Conservation (phyloP, 179 eudicot genomes). For the Patellifolia procumbens region DNA sequence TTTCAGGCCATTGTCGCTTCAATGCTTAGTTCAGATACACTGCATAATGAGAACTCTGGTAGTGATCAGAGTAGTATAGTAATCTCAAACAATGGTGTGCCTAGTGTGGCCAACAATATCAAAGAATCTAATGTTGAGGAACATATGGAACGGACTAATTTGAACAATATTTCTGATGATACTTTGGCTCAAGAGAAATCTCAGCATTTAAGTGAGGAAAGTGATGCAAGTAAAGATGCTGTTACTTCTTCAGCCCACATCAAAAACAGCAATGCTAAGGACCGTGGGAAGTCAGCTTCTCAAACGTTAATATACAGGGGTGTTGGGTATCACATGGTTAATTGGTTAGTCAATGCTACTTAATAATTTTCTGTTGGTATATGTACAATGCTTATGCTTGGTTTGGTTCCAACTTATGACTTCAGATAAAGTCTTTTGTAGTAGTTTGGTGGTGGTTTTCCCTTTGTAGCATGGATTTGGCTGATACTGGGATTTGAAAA, state of each 20-base stretch:
- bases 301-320: conserved; percentile 64
- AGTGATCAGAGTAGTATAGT: conserved; percentile 37
- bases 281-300: conserved; percentile 54
- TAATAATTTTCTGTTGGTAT: neutral
- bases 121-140: conserved; percentile 41
- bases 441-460: neutral
- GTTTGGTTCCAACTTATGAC: neutral
- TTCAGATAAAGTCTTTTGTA: neutral
- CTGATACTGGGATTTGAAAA: too few relatives aligned
- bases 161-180: conserved; percentile 40
- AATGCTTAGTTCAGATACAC: conserved; percentile 52
- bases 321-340: conserved; percentile 91
- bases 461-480: neutral
- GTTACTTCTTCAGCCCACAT: conserved; percentile 36
- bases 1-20: conserved; percentile 84
- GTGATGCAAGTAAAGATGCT: conserved; percentile 40
- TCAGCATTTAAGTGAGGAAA: conserved; percentile 29
- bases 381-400: conserved; percentile 1
- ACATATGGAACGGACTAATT: conserved; percentile 37
- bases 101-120: conserved; percentile 28
- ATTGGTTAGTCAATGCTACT: conserved; percentile 57
- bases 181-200: conserved; percentile 31
- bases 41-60: conserved; percentile 31
- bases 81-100: conserved; percentile 40
- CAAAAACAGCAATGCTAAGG: conserved; percentile 48